Conservation (phyloP, 2,329 filamentous ascomycete genomes). For the Boeremia exigua region DNA sequence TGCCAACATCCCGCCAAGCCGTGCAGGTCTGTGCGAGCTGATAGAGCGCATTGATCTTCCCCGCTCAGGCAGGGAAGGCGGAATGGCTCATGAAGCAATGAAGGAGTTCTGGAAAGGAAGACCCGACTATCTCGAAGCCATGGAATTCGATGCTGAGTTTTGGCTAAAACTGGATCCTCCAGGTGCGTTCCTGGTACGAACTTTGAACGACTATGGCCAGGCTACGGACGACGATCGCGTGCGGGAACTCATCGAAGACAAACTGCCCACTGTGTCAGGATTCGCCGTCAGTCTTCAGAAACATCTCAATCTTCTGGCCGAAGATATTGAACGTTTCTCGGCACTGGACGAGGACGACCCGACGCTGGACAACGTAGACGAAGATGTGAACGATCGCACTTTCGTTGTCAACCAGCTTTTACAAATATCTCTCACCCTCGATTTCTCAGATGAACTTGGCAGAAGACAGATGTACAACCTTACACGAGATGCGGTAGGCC, state of each 20-base stretch:
- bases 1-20: constrained; percentile 54
- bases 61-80: constrained; percentile 86
- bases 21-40: constrained; percentile 86
- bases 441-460: constrained; percentile 97
- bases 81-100: constrained; percentile 93
- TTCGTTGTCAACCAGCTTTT: constrained; percentile 96
- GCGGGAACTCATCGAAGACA: constrained; percentile 81
- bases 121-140: constrained; percentile 77
- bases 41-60: constrained; percentile 93
- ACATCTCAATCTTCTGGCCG: constrained; percentile 73
- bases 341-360: constrained; percentile 59
- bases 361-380: constrained; percentile 71
- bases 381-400: constrained; percentile 87
- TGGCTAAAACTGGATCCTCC: constrained; percentile 85
- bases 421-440: constrained; percentile 87
- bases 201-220: constrained; percentile 92
- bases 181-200: constrained; percentile 86
- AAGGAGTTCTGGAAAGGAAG: constrained; percentile 94
- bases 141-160: constrained; percentile 75
- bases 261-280: constrained; percentile 92
- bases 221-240: constrained; percentile 75
- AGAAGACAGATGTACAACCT: constrained; percentile 94
- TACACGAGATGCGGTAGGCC: constrained; percentile 82
- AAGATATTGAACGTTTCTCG: constrained; percentile 64
- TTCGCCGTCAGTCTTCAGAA: constrained; percentile 86